These are phyloP conservation scores for Hypomyces perniciosus DNA, from an alignment of 2,329 filamentous ascomycete species.

Conservation along the genomic window DNA sequence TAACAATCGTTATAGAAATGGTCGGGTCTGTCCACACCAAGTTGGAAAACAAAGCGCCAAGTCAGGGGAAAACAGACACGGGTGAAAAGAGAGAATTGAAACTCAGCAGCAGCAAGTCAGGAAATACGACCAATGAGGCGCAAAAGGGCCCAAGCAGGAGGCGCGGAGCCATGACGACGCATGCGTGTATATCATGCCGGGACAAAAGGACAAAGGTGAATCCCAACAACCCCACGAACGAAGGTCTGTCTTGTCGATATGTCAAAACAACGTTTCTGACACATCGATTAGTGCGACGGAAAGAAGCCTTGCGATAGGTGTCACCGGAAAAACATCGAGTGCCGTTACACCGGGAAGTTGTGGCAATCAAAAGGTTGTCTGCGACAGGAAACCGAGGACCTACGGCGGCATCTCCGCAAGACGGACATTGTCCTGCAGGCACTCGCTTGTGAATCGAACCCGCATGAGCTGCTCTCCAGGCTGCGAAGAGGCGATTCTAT, in stretches of 20 bases:
- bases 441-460: not conserved
- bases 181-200: conserved; percentile 1
- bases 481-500: not conserved
- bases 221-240: not conserved
- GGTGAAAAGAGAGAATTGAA: not conserved
- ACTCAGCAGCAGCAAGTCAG: not conserved
- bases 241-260: not conserved
- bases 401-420: not conserved
- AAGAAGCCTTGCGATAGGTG: not conserved
- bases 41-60: not conserved
- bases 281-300: not conserved
- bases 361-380: conserved; percentile 1
- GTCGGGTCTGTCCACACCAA: not conserved
- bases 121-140: not conserved
- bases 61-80: not conserved
- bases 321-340: not conserved
- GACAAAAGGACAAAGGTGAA: conserved; percentile 1
- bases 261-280: not conserved
- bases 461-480: not conserved
- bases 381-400: not conserved
- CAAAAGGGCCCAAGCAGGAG: not conserved
- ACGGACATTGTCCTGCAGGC: not conserved
- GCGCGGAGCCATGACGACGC: not conserved
- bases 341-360: not conserved
- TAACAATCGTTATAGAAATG: not conserved